A percentile compares a stretch with the other conserved stretches of the same genome.
Conservation (phyloP, 2,329 filamentous ascomycete species). For the Nakataea oryzae region DNA sequence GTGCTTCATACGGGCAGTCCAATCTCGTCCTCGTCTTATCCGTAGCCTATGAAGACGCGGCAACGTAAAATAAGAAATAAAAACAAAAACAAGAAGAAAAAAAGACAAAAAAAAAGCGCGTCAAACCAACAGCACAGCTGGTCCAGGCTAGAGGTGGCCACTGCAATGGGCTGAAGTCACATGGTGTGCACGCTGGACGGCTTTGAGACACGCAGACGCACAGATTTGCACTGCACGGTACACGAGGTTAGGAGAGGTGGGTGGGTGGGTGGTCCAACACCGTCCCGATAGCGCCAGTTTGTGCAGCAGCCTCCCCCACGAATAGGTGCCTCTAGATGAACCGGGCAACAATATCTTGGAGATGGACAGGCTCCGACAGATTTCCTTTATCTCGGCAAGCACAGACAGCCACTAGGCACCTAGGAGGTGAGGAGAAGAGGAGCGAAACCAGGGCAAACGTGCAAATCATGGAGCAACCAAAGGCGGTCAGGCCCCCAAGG, state of each 20-base stretch:
- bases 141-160: background rate
- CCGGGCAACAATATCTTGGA: too few species aligned
- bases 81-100: background rate
- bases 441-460: background rate
- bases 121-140: background rate
- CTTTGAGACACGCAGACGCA: background rate
- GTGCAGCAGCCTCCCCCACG: too few species aligned
- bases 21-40: background rate
- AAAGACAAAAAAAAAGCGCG: background rate
- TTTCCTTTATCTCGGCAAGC: background rate
- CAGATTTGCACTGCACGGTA: background rate
- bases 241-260: too few species aligned
- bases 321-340: too few species aligned
- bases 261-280: background rate
- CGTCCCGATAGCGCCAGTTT: background rate
- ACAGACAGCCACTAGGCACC: background rate
- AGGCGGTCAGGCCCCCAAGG: background rate
- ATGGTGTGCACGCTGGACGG: background rate
- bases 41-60: background rate
- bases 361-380: background rate
- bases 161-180: background rate
- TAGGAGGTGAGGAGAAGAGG: too few species aligned
- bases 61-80: too few species aligned
- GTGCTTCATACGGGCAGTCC: background rate
- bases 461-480: background rate